Evolutionary conservation across 768 basidiomycete genomes (phyloP).

Genomic region (Lactarius trivialis): DNA sequence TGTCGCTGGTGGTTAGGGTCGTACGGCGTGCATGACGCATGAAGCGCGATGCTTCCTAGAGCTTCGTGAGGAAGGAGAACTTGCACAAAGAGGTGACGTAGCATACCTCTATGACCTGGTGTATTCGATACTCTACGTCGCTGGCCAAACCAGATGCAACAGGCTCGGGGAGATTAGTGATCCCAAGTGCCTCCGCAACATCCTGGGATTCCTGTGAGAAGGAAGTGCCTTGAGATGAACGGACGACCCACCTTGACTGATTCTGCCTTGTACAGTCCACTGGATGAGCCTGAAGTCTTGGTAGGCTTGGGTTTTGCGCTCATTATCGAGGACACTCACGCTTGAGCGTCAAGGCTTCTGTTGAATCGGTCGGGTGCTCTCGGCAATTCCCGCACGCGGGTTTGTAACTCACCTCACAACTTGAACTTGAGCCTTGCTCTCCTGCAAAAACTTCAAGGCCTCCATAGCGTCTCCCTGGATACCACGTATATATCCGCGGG

Average conservation of each 20-base stretch:
- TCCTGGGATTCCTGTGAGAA: slow-evolving; percentile 46
- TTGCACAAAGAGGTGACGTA: neutral
- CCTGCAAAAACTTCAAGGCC: no score
- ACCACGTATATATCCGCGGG: no score
- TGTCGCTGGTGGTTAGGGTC: slow-evolving; percentile 83
- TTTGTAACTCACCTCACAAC: neutral
- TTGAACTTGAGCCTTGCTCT: no score
- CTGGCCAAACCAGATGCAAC: slow-evolving; percentile 85
- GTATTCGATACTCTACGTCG: slow-evolving; percentile 94
- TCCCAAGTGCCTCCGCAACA: slow-evolving; percentile 80
- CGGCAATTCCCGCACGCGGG: neutral
- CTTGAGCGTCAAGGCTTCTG: neutral
- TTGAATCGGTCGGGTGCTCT: neutral
- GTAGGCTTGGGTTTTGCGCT: slow-evolving; percentile 18
- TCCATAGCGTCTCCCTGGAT: neutral
- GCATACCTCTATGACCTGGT: slow-evolving; percentile 86
- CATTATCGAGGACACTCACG: neutral
- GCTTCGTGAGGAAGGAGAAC: slow-evolving; percentile 5
- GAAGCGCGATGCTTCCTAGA: slow-evolving; percentile 90
- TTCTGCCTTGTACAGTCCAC: slow-evolving; percentile 22
- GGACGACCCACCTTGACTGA: slow-evolving; percentile 19
- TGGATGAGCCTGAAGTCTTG: slow-evolving; percentile 15
- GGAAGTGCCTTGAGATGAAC: neutral
- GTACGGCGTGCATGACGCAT: slow-evolving; percentile 92
- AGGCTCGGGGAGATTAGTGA: slow-evolving; percentile 64